Base-by-base conservation (phyloP, 345 rosid genomes). In the rapeseed (Brassica napus) region DNA sequence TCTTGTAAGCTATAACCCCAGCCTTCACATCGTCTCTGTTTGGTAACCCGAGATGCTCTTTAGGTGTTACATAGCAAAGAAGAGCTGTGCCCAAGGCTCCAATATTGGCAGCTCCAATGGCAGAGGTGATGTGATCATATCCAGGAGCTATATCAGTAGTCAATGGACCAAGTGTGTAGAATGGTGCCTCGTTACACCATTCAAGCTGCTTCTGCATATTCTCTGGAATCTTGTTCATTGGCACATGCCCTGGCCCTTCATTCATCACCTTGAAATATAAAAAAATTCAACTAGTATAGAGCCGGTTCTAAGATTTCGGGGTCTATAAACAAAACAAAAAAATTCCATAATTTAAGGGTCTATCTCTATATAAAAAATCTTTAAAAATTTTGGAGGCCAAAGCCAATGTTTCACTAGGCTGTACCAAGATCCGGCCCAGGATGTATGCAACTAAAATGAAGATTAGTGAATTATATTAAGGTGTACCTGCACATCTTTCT, bases 31-130 rank as follows among this genome's bases (percentile, higher is more conserved):
- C 99, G 55, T 96, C 99, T 68, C 99, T 87, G 59, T 96, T 96
- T 71, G 99, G 99, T 84, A 96, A 65, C 63, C 99, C 99, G 63
- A 96, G 99, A 80, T 96, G 99, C 49, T 96, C 97, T 85, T 93
- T 96, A 44, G 98, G 99, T 28, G 99, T 92, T 28, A 96, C 99
- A 72, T 96, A 96, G 78, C 99, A 96, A 14, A 96, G 97, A 79
- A 96, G 99, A 67, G 99, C 97, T 69, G 98, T 96, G 28, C 99
- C 99, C 55, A 96, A 94, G 52, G 98, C 97, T 76, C 98, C 98
- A 59, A 96, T 96, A 76, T 93, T 93, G 79, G 99, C 99, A 79
- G 99, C 97, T 42, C 99, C 99, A 52, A 96, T 96, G 71, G 99
- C 98, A 52, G 99, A 96, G 69, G 98, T 96, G 30, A 96, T 93